Conservation (phyloP, 116 monocot species). For the Dioscorea cayenensis region DNA sequence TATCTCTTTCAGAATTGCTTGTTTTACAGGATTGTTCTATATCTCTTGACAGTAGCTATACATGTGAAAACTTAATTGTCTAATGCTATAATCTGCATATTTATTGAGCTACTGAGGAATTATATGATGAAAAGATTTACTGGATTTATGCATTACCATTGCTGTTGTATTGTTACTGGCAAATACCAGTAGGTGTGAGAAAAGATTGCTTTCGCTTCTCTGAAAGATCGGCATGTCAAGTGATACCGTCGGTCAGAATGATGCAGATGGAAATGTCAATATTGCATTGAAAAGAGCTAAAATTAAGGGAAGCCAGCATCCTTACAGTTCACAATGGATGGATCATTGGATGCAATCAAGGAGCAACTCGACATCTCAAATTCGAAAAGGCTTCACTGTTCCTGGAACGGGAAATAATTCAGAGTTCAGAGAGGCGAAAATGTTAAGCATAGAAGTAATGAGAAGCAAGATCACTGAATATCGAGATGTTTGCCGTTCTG, state of each 20-base stretch:
- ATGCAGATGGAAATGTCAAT: conserved; percentile 2
- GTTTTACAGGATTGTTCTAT: too few relatives aligned
- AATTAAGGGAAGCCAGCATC: not conserved
- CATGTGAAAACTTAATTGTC: too few relatives aligned
- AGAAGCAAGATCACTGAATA: not conserved
- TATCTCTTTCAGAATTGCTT: too few relatives aligned
- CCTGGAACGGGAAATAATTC: not conserved
- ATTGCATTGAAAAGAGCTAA: conserved; percentile 2
- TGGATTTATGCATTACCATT: too few relatives aligned
- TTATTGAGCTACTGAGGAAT: too few relatives aligned
- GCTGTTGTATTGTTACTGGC: too few relatives aligned
- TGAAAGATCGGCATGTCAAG: conserved; percentile 13
- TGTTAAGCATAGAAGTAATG: not conserved
- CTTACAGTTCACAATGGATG: conserved; percentile 18
- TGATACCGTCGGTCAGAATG: conserved; percentile 1
- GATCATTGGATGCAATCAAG: conserved; percentile 15
- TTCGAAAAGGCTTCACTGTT: not conserved
- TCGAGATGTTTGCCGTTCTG: not conserved
- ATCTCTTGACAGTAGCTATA: too few relatives aligned
- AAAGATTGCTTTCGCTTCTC: not conserved
- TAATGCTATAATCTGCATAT: too few relatives aligned
- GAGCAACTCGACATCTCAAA: not conserved
- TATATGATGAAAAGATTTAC: too few relatives aligned
- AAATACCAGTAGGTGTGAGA: too few relatives aligned
- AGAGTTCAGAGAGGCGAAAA: not conserved